Percentiles rank a stretch among this genome's conserved stretches.
These are phyloP conservation scores for Ustilago sp. DNA, from an alignment of 1,284 basidiomycete genomes.

Conservation along the genomic window DNA sequence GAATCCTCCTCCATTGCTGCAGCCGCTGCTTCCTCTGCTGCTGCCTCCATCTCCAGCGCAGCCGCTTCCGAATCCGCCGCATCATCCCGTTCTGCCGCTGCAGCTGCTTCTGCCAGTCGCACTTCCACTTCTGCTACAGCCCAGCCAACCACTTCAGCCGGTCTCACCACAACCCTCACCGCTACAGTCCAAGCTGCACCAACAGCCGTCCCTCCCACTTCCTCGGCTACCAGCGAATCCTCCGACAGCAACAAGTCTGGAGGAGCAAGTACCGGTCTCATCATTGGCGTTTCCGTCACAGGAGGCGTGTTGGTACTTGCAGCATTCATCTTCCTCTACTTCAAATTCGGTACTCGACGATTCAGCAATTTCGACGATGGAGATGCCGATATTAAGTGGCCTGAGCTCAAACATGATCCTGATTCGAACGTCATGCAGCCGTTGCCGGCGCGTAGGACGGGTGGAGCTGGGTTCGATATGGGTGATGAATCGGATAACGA, in stretches of 20 bases:
- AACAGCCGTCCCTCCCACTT: conserved; percentile 10
- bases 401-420: conserved; percentile 64
- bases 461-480: conserved; percentile 68
- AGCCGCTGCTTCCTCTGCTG: conserved; percentile 25
- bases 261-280: conserved; percentile 54
- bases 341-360: conserved; percentile 61
- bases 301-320: conserved; percentile 63
- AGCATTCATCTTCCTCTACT: conserved; percentile 58
- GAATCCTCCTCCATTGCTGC: conserved; percentile 33
- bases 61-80: conserved; percentile 20
- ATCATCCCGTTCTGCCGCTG: conserved; percentile 23
- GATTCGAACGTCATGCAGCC: conserved; percentile 62
- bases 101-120: conserved; percentile 29
- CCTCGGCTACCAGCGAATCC: conserved; percentile 9
- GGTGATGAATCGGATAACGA: conserved; percentile 63
- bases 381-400: conserved; percentile 67
- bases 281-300: conserved; percentile 64
- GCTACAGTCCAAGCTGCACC: conserved; percentile 20
- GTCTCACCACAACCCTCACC: conserved; percentile 35
- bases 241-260: conserved; percentile 14
- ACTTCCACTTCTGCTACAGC: conserved; percentile 23
- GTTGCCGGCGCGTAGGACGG: conserved; percentile 63
- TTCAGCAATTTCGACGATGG: conserved; percentile 55
- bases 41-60: conserved; percentile 28
- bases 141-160: conserved; percentile 23